Evolutionary conservation across 192 early-diverging fungal genomes (phyloP), one percentile per base, ranked within the genome.

Genomic region (Entomortierella lignicola): DNA sequence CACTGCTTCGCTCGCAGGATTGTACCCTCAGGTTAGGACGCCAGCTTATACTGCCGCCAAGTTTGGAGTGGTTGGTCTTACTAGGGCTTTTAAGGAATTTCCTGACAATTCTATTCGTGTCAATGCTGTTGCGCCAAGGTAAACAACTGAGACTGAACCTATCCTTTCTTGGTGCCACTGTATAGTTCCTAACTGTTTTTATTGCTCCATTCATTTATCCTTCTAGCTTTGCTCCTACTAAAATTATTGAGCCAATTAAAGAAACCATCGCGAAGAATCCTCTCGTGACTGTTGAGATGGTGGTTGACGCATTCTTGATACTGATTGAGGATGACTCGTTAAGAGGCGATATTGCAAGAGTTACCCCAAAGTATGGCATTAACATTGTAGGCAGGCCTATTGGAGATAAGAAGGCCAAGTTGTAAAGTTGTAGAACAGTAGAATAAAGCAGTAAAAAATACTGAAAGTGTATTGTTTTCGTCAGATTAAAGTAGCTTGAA

Each of bases 41-140:
- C 92, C 92, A 2, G 87, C 92, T 10, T 95, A 95, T 74, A 87
- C 87, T 8, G 92, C 92, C 0, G 90, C 91, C 27, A 95, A 95
- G 83, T 89, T 84, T 53, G 94, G 89, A 18, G 88, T 94, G 15
- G 87, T 87, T 18, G 86, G 87, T 32, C 90, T 93, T 55, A 89
- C 89, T 0, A 77, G 83, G 1, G 86, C 85, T n/a, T 73, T 83
- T 1, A 85, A 84, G 25, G 59, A 86, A 34, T 77, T 80, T 3
- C 39, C 25, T 30, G 43, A 26, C 10, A 15, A 86, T 72, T 60
- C 77, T 25, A 87, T 92, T 50, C 85, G 84, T 4, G 88, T 92
- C 58, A 92, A 92, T 71, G 87, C 85, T 10, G 79, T 92, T 3
- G 89, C 91, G 0, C 91, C 91, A 25, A 62, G 68, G 68, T 64